A percentile compares a stretch with the other conserved stretches of the same genome.
Evolutionary conservation across 306 rosid species (phyloP).

Genomic region (Trifolium pratense): DNA sequence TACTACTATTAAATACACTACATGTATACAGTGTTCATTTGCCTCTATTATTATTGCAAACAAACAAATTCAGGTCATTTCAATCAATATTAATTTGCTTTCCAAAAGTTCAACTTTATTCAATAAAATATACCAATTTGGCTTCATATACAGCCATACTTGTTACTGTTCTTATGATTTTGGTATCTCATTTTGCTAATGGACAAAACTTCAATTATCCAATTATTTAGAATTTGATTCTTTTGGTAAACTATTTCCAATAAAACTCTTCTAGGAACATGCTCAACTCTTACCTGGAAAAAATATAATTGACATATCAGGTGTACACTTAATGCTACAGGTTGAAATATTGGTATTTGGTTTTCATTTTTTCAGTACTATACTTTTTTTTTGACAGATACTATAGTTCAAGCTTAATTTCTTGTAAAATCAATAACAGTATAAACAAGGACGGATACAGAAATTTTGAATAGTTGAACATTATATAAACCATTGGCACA

Average conservation of each 20-base stretch:
- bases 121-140: conserved; percentile 13
- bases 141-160: conserved; percentile 2
- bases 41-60: conserved; percentile 28
- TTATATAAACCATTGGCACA: too few relatives aligned
- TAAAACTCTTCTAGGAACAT: conserved; percentile 22
- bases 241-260: conserved; percentile 1
- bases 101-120: conserved; percentile 32
- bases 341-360: not conserved
- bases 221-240: conserved; percentile 27
- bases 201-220: not conserved
- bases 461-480: too few relatives aligned
- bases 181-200: not conserved
- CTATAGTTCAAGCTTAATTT: conserved; percentile 1
- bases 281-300: not conserved
- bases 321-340: not conserved
- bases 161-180: conserved; percentile 8
- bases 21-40: conserved; percentile 35
- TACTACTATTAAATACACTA: conserved; percentile 32
- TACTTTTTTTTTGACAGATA: too few relatives aligned
- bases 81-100: conserved; percentile 18
- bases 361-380: not conserved
- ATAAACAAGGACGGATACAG: too few relatives aligned
- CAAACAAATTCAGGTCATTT: conserved; percentile 36
- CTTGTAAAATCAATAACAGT: not conserved
- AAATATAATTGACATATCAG: not conserved